Base-by-base conservation (phyloP, 2,329 filamentous ascomycete genomes). In the Fusarium armeniacum region DNA sequence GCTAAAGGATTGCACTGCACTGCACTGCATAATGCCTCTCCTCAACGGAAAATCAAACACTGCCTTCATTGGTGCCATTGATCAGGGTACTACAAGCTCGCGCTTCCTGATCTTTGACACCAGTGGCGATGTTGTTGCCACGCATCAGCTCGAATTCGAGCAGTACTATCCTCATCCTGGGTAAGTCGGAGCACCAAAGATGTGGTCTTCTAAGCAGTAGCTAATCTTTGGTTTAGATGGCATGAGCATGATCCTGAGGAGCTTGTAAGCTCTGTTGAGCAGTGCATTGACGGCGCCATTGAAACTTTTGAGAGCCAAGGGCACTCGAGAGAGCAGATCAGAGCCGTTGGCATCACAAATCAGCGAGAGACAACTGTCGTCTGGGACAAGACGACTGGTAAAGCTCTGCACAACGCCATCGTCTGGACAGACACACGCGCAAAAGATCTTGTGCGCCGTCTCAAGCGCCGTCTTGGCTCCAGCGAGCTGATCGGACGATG, bases 371-470 rank as follows among this genome's bases (percentile, higher is more conserved):
- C 93, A 9, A 92, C 91, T 4, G 84, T 95, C 2, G 89, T 93
- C 56, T 95, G 92, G 92, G 91, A 95, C 78, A 88, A 84, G 76
- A 87, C 89, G 70, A 94, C 91, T 0, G 93, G 93, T 51, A 87
- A 94, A 77, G 87, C 92, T 11, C 82, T 96, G 40, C 86, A 94
- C 83, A 93, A 94, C 76, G 92, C 92, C 66, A 93, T 96, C 67
- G 92, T 92, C 57, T 95, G 93, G 92, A 91, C 93, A 40, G 93
- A 96, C 77, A 94, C 92, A n/a, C 85, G 93, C 56, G 91, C 91
- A 49, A 87, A 89, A 70, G 84, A 87, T 56, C 82, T 95, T 50
- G 92, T 93, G 12, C 88, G 91, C 64, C 89, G 93, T 72, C 81
- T 95, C 33, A 94, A 93, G 80, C 79, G 82, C 18, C 85, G 87